These are phyloP conservation scores for Pseudocercospora crystallina DNA, from an alignment of 2,329 filamentous ascomycete species.

Conservation along the genomic window DNA sequence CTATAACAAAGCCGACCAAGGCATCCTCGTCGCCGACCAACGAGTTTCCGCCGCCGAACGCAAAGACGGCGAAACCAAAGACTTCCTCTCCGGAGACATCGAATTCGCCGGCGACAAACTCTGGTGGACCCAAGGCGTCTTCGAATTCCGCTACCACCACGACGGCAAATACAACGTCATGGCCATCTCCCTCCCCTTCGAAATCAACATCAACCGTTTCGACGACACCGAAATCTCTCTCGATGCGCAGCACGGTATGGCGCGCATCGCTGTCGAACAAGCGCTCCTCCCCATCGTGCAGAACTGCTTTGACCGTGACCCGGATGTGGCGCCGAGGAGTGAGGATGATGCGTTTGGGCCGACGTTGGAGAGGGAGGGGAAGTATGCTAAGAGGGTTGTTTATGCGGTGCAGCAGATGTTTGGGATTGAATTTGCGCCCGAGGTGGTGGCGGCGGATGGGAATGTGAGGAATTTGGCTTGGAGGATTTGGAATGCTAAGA, in stretches of 20 bases:
- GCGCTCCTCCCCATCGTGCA: slow-evolving; percentile 78
- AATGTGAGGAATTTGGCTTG: slow-evolving; percentile 87
- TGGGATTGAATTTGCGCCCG: slow-evolving; percentile 89
- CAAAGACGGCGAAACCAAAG: slow-evolving; percentile 51
- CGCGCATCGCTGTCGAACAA: slow-evolving; percentile 70
- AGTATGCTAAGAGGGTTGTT: slow-evolving; percentile 85
- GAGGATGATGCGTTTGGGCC: slow-evolving; percentile 81
- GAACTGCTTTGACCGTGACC: slow-evolving; percentile 90
- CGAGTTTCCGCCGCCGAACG: slow-evolving; percentile 48
- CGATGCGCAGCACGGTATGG: slow-evolving; percentile 58
- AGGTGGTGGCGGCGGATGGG: slow-evolving; percentile 88
- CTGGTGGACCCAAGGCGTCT: slow-evolving; percentile 95
- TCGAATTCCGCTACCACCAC: slow-evolving; percentile 97
- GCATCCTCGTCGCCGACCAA: slow-evolving; percentile 70
- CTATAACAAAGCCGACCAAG: slow-evolving; percentile 69
- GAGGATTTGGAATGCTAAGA: slow-evolving; percentile 94
- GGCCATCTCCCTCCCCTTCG: slow-evolving; percentile 90
- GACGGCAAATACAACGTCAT: slow-evolving; percentile 89
- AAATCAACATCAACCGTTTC: slow-evolving; percentile 79
- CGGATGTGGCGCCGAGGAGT: slow-evolving; percentile 80
- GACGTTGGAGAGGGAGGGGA: slow-evolving; percentile 80
- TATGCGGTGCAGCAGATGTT: slow-evolving; percentile 97
- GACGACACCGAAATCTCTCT: slow-evolving; percentile 62
- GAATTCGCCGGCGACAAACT: slow-evolving; percentile 88
- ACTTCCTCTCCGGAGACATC: slow-evolving; percentile 76